Evolutionary conservation across 1,139 yeast genomes (phyloP), one percentile per base, ranked within the genome.

Genomic region (Yamadazyma blattariae): DNA sequence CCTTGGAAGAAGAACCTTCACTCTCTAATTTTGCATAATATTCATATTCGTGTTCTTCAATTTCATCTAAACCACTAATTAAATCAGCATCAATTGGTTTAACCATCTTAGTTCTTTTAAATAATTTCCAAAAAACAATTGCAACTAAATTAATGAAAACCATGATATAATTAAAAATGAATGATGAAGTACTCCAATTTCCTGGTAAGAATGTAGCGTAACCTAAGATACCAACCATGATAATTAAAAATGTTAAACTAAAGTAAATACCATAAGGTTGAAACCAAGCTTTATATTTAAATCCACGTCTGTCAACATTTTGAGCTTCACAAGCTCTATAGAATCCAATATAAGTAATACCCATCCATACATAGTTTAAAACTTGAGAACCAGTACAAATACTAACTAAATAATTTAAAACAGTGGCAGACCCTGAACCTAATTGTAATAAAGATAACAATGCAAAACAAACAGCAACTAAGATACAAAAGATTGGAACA

Each of bases 331-430:
- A 68, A 2, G 90, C 92, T 35, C 71, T 64, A 57, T 76, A 74
- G 60, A 86, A 87, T 42, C 59, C 54, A 36, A 65, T 47, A 40
- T 82, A 87, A 3, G 83, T 80, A 27, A 79, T 54, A 39, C 78
- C 64, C 70, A 87, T 78, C 45, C 86, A 39, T 79, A 85, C 35
- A 83, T 58, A 40, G 82, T 71, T 85, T 51, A 86, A 75, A 46
- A 86, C 64, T 57, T 85, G 92, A 2, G 90, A 82, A 1, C 90
- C 86, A 2, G 95, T 86, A 48, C 84, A 82, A 46, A 87, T 64
- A 48, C 78, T 81, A 36, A 85, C 81, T 56, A 87, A 72, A 82
- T 90, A 86, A 51, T 74, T 73, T 48, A 87, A 70, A 12, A 84
- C 95, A 13, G 72, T 76, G 13, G 78, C 74, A 27, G 90, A 79